A percentile compares a stretch with the other conserved stretches of the same genome.
These are phyloP conservation scores for Beauveria varroae DNA, from an alignment of 2,329 filamentous ascomycete genomes.

Conservation along the genomic window DNA sequence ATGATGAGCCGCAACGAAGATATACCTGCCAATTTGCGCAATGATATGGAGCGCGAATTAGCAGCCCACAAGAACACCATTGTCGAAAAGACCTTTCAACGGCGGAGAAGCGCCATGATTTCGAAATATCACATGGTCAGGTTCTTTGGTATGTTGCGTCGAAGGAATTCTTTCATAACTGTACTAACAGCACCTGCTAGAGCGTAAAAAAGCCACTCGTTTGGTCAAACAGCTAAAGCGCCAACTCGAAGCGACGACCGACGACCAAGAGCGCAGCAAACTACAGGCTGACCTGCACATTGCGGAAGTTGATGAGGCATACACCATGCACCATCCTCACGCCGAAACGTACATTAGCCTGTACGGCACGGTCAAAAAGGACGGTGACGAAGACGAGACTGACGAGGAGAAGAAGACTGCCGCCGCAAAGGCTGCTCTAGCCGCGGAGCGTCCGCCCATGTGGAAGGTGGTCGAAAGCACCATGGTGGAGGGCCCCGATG, in stretches of 20 bases:
- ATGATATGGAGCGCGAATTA: conserved; percentile 66
- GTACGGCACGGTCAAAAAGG: conserved; percentile 35
- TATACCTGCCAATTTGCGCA: conserved; percentile 59
- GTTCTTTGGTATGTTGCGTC: conserved; percentile 60
- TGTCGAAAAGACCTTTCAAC: conserved; percentile 49
- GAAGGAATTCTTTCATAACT: background rate
- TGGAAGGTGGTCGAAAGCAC: conserved; percentile 61
- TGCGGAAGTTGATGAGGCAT: conserved; percentile 67
- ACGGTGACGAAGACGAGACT: conserved; percentile 32
- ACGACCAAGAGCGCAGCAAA: conserved; percentile 41
- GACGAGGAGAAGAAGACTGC: conserved; percentile 28
- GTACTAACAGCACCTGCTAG: conserved; percentile 30
- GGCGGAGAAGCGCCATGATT: conserved; percentile 62
- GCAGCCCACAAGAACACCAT: conserved; percentile 59
- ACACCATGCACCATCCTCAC: conserved; percentile 65
- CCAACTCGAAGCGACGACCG: conserved; percentile 44
- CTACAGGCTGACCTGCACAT: conserved; percentile 55
- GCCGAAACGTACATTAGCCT: conserved; percentile 62
- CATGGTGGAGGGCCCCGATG: conserved; percentile 46
- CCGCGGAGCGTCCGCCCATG: conserved; percentile 48
- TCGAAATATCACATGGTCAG: conserved; percentile 75
- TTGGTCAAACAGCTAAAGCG: conserved; percentile 57
- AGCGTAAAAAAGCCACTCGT: conserved; percentile 65
- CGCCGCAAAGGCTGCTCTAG: conserved; percentile 36
- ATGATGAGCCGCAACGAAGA: conserved; percentile 53